phyloP scores from a whole-genome alignment of 2,329 filamentous ascomycete genomes.

The Colletotrichum paranaense region DNA sequence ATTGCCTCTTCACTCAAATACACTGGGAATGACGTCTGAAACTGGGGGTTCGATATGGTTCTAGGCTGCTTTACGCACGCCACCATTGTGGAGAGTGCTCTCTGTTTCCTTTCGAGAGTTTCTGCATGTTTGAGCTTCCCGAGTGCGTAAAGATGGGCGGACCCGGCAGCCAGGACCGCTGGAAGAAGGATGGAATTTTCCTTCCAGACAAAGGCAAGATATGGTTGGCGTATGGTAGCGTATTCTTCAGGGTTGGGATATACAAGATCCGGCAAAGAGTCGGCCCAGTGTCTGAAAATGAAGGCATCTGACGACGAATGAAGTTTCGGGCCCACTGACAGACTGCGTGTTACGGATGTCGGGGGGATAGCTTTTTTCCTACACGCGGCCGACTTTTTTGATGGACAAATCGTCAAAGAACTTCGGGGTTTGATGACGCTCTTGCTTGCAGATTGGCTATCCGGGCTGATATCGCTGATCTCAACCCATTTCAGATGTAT shows the following conservation, averaged over 20 bases:
- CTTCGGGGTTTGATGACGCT: constrained; percentile 4
- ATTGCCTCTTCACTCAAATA: constrained; percentile 18
- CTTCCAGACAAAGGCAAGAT: constrained; percentile 18
- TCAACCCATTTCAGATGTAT: constrained; percentile 27
- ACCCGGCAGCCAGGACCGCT: constrained; percentile 4
- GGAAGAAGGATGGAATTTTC: constrained; percentile 16
- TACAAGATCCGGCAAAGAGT: constrained; percentile 9
- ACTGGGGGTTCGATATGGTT: not conserved
- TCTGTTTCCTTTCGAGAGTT: constrained; percentile 24
- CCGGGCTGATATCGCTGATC: not conserved
- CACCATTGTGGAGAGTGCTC: constrained; percentile 15
- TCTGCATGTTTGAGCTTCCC: constrained; percentile 5
- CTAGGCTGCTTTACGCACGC: not conserved
- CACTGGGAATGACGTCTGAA: not conserved
- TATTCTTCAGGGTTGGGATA: constrained; percentile 22
- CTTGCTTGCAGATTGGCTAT: not conserved
- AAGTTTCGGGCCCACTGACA: not conserved
- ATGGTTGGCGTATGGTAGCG: constrained; percentile 12
- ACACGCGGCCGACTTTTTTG: not conserved
- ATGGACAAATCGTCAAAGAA: not conserved
- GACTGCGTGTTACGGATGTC: not conserved
- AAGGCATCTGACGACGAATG: constrained; percentile 10
- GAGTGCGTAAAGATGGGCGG: constrained; percentile 11
- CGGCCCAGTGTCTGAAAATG: constrained; percentile 28
- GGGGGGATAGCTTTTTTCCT: not conserved